Percentiles rank a stretch among this genome's conserved stretches.
phyloP scores from a whole-genome alignment of 345 rosid genomes.

The Eucalyptus coolabah region DNA sequence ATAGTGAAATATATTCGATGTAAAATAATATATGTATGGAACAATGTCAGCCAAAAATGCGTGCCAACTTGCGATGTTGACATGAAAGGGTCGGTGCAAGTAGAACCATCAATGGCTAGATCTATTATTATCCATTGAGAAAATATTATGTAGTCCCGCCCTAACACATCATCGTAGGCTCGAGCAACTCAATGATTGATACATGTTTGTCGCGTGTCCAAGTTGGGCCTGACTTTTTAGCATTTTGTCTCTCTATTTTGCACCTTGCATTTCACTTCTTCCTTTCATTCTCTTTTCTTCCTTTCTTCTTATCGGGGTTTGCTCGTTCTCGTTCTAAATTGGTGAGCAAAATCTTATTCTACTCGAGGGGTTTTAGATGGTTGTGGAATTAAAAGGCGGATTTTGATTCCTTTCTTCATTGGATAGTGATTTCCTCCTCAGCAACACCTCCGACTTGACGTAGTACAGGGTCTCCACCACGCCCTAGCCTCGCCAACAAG shows the following conservation, averaged over 20 bases:
- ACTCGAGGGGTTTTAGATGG: background rate
- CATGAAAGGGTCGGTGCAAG: background rate
- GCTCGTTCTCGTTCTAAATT: background rate
- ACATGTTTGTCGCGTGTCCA: background rate
- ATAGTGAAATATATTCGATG: background rate
- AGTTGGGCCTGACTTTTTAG: background rate
- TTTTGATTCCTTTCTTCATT: background rate
- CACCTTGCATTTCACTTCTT: background rate
- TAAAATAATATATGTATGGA: background rate
- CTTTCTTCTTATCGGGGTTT: background rate
- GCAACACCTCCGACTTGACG: conserved; percentile 71
- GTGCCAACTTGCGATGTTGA: background rate
- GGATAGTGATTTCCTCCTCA: conserved; percentile 15
- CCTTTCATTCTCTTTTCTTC: background rate
- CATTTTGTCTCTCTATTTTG: background rate
- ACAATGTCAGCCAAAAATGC: background rate
- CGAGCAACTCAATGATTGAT: background rate
- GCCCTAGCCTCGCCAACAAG: conserved; percentile 5
- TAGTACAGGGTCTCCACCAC: conserved; percentile 82
- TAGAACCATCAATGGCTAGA: background rate
- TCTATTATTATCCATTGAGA: background rate
- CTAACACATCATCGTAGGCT: background rate
- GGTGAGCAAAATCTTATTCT: background rate
- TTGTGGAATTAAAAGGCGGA: background rate
- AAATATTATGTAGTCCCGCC: background rate